Evolutionary conservation across 305 asterid genomes (phyloP), one percentile per base, ranked within the genome.

Genomic region (Salvia sclarea): DNA sequence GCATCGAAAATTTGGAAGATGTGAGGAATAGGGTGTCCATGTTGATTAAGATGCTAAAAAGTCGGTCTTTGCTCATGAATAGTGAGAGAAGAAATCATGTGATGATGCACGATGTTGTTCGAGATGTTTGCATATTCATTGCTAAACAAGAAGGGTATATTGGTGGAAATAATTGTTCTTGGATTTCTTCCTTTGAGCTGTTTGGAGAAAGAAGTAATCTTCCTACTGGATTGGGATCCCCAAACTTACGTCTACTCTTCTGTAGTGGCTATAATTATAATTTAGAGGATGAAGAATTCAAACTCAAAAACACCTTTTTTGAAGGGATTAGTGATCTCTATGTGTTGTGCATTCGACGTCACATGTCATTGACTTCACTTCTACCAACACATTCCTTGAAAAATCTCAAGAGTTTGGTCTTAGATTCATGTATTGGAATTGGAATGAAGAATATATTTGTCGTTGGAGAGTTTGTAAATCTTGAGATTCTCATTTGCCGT

Each of bases 71-170:
- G 30, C 30, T 25, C 2, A 1, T 25, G 4, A 4, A 25, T 25
- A 25, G 30, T 25, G 30, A 25, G 2, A 1, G 4, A 1, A 25
- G 30, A 25, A 4, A 4, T 25, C 4, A 2, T 25, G 4, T 25
- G 30, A n/a, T n/a, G n/a, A n/a, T n/a, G n/a, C n/a, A n/a, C n/a
- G n/a, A 79, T 59, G 69, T 84, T 59, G 61, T 81, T 5, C 80
- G 81, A 21, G 79, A 74, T 20, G 73, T 78, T 21, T 76, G 77
- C 13, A 61, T 70, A 8, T 21, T 1, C 8, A 65, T 80, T 43
- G 82, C 79, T 1, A 53, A 66, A 0, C 10, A 30, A 20, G 75
- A 49, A 10, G 2, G 53, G 0, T 58, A 16, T 2, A 20, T 6
- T 0, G 64, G 30, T 14, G 18, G 55, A 1, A 12, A 38, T 44